Percentiles rank a stretch among this genome's conserved stretches.
phyloP scores from a whole-genome alignment of 257 asterid species.

The Prunella vulgaris region DNA sequence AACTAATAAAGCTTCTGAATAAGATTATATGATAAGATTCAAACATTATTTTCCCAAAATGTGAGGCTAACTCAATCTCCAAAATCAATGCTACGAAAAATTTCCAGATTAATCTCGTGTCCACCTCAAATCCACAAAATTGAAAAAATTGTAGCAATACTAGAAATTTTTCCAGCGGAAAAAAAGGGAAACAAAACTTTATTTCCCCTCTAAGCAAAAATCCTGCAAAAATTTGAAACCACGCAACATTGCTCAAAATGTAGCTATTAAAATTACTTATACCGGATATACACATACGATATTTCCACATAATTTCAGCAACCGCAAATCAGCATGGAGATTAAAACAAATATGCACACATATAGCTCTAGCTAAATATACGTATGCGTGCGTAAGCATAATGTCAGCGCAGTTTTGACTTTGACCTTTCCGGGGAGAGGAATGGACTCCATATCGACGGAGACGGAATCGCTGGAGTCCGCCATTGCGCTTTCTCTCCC shows the following conservation, averaged over 20 bases:
- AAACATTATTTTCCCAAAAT: slow-evolving; percentile 20
- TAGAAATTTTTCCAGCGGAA: neutral
- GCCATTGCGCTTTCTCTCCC: slow-evolving; percentile 54
- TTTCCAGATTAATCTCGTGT: slow-evolving; percentile 16
- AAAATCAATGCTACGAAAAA: neutral
- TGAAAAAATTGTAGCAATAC: neutral
- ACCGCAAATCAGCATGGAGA: neutral
- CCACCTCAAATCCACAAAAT: neutral
- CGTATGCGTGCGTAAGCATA: neutral
- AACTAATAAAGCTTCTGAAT: slow-evolving; percentile 14
- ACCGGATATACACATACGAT: neutral
- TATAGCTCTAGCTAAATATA: neutral
- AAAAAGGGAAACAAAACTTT: neutral
- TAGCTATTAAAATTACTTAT: slow-evolving; percentile 20
- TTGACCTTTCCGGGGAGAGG: slow-evolving; percentile 82
- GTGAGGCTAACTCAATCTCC: slow-evolving; percentile 9
- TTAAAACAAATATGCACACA: neutral
- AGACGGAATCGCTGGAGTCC: slow-evolving; percentile 91
- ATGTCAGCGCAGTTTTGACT: slow-evolving; percentile 30
- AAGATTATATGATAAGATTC: neutral
- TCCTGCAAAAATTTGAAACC: slow-evolving; percentile 11
- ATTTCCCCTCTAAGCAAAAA: neutral
- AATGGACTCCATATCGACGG: slow-evolving; percentile 78
- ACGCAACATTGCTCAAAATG: slow-evolving; percentile 25
- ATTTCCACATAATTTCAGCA: neutral